Base-by-base conservation (phyloP, 768 basidiomycete species). In the Pleurotus pulmonarius region DNA sequence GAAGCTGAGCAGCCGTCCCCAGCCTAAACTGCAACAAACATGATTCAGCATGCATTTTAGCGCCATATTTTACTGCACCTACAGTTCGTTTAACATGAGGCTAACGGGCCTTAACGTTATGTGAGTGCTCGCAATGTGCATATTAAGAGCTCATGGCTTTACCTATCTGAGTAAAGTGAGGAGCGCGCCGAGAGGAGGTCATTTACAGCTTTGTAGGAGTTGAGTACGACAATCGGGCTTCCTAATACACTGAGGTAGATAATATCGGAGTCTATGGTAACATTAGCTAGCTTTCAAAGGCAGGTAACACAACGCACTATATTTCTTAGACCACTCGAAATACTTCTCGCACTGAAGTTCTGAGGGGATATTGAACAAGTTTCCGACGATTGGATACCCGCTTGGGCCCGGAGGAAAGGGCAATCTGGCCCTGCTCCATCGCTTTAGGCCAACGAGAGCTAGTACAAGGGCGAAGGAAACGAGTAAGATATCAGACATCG, bases 171-270 rank as follows among this genome's bases (percentile, higher is more conserved):
- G 60, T 78, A 80, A n/a, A 71, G 72, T 4, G 70, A 46, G 0
- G 75, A 74, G 29, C 72, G 63, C 58, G 73, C 77, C 29, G 74
- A 72, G 16, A 79, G 67, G 0, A 80, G 65, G 1, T 80, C 78
- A 9, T 60, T 65, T 0, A 71, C 75, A 4, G 65, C 66, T 40
- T 71, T 59, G 25, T 65, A 62, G 13, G 68, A 70, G 46, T 75
- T 75, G 39, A 79, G 45, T 6, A 79, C 61, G 24, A 79, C 62
- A 18, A 77, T 60, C 22, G 66, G 60, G 11, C 61, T 62, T 4
- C 74, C 72, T 7, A 69, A 56, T 5, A 66, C 65, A 16, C 65
- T 57, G 26, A 71, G 16, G 51, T 70, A 66, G 4, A 74, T 40
- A 3, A 73, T 61, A 39, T 69, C 69, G n/a, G 68, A 70, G 15